Evolutionary conservation across 2,329 filamentous ascomycete species (phyloP).

Genomic region (Ascochyta viciae-villosae): DNA sequence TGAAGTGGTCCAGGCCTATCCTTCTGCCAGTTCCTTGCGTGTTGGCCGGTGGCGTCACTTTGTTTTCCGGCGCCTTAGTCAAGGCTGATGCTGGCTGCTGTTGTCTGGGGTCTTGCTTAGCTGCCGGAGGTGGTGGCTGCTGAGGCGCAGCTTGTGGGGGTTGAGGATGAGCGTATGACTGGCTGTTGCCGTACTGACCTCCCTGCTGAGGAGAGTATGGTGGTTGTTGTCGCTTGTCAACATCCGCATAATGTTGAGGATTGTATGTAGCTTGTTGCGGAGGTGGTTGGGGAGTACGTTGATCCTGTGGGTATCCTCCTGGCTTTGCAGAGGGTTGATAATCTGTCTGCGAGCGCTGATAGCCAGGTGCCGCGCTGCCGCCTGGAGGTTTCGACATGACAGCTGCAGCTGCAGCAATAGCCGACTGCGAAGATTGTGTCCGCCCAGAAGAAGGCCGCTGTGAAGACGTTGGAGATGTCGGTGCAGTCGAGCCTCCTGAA

Average conservation of each 20-base stretch:
- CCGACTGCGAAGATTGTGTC: slow-evolving; percentile 57
- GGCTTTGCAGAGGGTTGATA: slow-evolving; percentile 44
- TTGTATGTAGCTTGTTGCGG: slow-evolving; percentile 71
- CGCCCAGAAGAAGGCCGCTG: slow-evolving; percentile 56
- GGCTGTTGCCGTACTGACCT: slow-evolving; percentile 22
- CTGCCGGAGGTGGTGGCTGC: slow-evolving; percentile 15
- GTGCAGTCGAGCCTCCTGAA: slow-evolving; percentile 44
- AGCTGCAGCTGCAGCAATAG: slow-evolving; percentile 55
- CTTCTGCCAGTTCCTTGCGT: slow-evolving; percentile 75
- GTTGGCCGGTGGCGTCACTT: slow-evolving; percentile 73
- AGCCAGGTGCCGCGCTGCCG: slow-evolving; percentile 47
- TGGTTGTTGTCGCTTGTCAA: slow-evolving; percentile 45
- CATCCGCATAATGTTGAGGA: slow-evolving; percentile 73
- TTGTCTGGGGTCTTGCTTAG: slow-evolving; percentile 41
- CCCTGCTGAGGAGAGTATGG: slow-evolving; percentile 30
- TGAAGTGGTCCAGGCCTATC: slow-evolving; percentile 97
- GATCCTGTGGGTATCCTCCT: slow-evolving; percentile 50
- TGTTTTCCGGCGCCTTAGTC: slow-evolving; percentile 51
- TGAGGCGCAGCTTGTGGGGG: slow-evolving; percentile 46
- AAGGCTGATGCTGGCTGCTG: slow-evolving; percentile 39
- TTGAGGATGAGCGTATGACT: slow-evolving; percentile 26
- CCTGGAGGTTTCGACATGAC: slow-evolving; percentile 50
- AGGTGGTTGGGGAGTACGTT: slow-evolving; percentile 51
- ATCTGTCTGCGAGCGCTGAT: slow-evolving; percentile 55
- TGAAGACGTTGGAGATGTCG: slow-evolving; percentile 56